Evolutionary conservation across 306 rosid genomes (phyloP).

Genomic region (Prunus dulcis): DNA sequence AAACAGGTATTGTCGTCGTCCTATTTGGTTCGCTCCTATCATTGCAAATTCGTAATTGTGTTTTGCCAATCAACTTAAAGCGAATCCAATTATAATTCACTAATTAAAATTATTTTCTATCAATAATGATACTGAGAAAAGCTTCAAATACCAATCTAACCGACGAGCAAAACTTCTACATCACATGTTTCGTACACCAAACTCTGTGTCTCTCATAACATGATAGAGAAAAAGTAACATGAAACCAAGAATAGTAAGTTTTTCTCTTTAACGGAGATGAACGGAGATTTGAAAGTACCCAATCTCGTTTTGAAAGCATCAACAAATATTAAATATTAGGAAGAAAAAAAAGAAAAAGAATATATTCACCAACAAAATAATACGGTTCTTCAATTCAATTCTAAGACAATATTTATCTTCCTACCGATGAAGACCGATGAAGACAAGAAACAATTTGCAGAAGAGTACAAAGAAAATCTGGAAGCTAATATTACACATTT

Average conservation of each 20-base stretch:
- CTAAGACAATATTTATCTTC: not conserved
- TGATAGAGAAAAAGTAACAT: too few relatives aligned
- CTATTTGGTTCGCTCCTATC: too few relatives aligned
- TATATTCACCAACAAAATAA: slow-evolving; percentile 11
- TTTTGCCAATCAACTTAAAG: not conserved
- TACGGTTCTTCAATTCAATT: not conserved
- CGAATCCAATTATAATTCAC: not conserved
- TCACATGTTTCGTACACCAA: too few relatives aligned
- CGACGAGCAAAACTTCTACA: too few relatives aligned
- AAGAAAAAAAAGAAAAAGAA: not conserved
- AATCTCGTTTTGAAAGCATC: not conserved
- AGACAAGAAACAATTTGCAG: not conserved
- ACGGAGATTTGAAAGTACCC: not conserved
- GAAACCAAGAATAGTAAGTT: too few relatives aligned
- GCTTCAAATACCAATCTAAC: too few relatives aligned
- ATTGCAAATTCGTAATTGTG: too few relatives aligned
- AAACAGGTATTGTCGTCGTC: not conserved
- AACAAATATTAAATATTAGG: not conserved
- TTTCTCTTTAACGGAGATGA: not conserved
- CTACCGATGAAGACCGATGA: slow-evolving; percentile 1
- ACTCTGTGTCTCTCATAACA: too few relatives aligned
- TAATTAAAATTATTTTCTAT: not conserved
- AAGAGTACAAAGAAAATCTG: too few relatives aligned
- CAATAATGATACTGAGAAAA: not conserved
- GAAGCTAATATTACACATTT: not conserved